Evolutionary conservation across 2,329 filamentous ascomycete genomes (phyloP), one percentile per base, ranked within the genome.

Genomic region (Fusarium graminum): DNA sequence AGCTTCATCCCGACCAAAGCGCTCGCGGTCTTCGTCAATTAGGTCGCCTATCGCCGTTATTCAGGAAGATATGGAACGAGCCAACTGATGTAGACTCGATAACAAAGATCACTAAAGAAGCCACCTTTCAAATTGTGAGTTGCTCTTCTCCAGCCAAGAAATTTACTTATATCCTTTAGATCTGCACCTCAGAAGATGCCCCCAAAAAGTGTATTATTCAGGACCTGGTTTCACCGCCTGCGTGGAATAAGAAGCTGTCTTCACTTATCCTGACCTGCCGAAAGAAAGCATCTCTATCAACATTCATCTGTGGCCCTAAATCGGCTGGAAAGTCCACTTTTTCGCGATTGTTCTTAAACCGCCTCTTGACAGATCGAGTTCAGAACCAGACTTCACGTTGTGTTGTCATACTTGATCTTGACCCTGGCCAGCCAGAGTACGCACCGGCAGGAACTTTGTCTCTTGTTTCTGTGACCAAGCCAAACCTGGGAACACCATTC

Each of bases 311-410:
- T 47, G 91, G 91, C 0, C 86, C 89, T 0, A 91, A 92, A 65
- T 88, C 86, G 1, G 87, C 90, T 4, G 91, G 91, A 4, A 94
- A 94, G 72, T 93, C 91, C 1, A 93, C 90, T 0, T 91, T 93
- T 74, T 85, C 86, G 13, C 86, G 85, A 45, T 76, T 92, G 6
- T 79, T 94, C 4, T 78, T 84, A 10, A 94, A 94, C 71, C 84
- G 86, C 12, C 78, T 92, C 10, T 76, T 92, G n/a, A 90, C 87
- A 5, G 68, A 72, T 17, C 47, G 53, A 14, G 17, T 32, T 26
- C 47, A 49, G 17, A 47, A 45, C 6, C 63, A 65, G 19, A 26
- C 26, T 16, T 14, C 68, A 36, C 68, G 60, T 11, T 72, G 74
- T 16, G 80, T 90, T 26, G 83, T 82, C 53, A 80, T 90, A n/a